These are phyloP conservation scores for Ganoderma boninense DNA, from an alignment of 1,284 basidiomycete genomes.

Conservation along the genomic window DNA sequence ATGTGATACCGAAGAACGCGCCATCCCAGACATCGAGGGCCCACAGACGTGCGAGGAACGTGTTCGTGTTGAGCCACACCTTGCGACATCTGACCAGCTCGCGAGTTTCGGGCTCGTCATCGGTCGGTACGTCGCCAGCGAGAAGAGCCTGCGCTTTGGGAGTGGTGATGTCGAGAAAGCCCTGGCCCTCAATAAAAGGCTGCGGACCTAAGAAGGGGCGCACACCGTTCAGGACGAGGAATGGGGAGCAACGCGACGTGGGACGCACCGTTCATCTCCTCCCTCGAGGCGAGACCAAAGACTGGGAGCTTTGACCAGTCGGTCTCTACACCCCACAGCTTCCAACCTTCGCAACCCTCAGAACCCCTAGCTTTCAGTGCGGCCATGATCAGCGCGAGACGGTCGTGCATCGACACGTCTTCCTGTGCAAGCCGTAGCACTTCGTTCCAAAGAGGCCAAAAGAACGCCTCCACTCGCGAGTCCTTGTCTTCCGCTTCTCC, in stretches of 20 bases:
- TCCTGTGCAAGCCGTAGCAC: constrained; percentile 6
- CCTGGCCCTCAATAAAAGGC: neutral
- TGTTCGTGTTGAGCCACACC: constrained; percentile 25
- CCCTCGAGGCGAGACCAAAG: constrained; percentile 20
- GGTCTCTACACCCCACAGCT: constrained; percentile 18
- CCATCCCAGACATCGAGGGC: constrained; percentile 22
- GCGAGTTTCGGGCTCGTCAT: constrained; percentile 3
- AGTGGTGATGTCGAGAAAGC: neutral
- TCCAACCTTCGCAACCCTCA: constrained; percentile 22
- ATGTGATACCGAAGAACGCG: constrained; percentile 19
- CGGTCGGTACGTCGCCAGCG: constrained; percentile 7
- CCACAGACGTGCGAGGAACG: constrained; percentile 26
- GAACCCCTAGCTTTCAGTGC: constrained; percentile 19
- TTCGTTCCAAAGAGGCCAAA: constrained; percentile 26
- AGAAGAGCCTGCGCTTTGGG: constrained; percentile 9
- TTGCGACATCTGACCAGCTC: constrained; percentile 11
- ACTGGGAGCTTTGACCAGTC: constrained; percentile 24
- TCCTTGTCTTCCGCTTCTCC: constrained; percentile 10
- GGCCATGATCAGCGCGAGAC: constrained; percentile 17
- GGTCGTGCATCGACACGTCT: constrained; percentile 18
- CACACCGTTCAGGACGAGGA: neutral
- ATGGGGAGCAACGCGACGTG: neutral
- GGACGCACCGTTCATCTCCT: constrained; percentile 24
- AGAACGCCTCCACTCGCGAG: constrained; percentile 23
- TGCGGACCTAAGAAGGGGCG: neutral